These are phyloP conservation scores for Cinchona pubescens DNA, from an alignment of 257 asterid genomes.

Conservation along the genomic window DNA sequence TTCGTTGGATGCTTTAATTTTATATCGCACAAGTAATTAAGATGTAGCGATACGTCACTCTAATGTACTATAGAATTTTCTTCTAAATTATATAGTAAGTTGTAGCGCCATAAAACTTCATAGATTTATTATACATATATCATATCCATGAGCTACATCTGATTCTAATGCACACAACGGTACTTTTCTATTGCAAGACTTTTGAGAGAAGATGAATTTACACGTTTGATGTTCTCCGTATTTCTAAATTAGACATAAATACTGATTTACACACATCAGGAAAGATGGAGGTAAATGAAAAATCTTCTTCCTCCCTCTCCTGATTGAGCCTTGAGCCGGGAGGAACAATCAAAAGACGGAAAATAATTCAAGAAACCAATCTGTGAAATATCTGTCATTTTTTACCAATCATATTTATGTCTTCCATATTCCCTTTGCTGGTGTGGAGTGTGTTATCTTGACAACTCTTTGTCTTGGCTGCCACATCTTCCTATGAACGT, in stretches of 20 bases:
- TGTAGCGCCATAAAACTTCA: too few relatives aligned
- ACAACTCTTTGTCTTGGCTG: constrained; percentile 48
- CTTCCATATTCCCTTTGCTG: constrained; percentile 68
- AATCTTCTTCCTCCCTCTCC: constrained; percentile 2
- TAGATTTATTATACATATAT: too few relatives aligned
- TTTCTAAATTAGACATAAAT: background rate
- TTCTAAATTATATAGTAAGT: too few relatives aligned
- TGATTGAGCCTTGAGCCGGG: background rate
- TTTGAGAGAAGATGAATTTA: background rate
- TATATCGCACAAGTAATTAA: too few relatives aligned
- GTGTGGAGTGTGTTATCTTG: constrained; percentile 53
- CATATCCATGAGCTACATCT: background rate
- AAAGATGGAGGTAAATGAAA: background rate
- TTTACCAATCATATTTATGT: constrained; percentile 26
- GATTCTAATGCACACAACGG: background rate
- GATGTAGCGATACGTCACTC: too few relatives aligned
- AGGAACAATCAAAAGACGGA: background rate
- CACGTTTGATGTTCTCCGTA: background rate
- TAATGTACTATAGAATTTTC: too few relatives aligned
- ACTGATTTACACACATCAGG: background rate
- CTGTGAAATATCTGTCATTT: background rate
- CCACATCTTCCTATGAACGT: constrained; percentile 27
- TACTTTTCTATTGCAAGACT: background rate
- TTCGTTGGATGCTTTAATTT: too few relatives aligned
- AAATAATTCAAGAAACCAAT: background rate